Base-by-base conservation (phyloP, 2,329 filamentous ascomycete species). In the Fonsecaea monophora region DNA sequence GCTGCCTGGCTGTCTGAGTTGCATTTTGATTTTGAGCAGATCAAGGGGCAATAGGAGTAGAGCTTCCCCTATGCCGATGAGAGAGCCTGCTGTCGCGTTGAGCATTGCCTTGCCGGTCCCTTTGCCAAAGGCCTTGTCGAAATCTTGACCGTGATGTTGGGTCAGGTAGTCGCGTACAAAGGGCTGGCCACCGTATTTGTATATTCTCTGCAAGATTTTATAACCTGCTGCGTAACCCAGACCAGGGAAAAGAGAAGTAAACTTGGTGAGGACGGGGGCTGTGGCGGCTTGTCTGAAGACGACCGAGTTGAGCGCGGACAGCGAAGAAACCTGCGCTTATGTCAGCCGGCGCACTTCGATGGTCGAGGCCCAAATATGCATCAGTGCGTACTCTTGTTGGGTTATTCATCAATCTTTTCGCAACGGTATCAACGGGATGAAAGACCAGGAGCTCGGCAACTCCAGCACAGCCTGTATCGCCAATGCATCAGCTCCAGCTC, bases 391-490 rank as follows among this genome's bases (percentile, higher is more conserved):
- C 87, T 82, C 85, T 92, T 77, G 88, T 88, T 79, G 96, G 90
- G 82, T 99, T 97, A 88, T 93, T 97, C 95, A 99, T 99, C 81
- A 99, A 88, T 74, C 95, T 92, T 86, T 99, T 99, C 71, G 95
- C 94, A 76, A 96, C 97, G 59, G 95, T 99, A 82, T 99, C 95
- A 79, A 99, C 92, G 71, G 92, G 92, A 78, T 96, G 92, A 85
- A 97, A 97, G 79, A 97, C 88, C 76, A 92, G 88, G 76, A 97
- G 85, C 82, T 97, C 94, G 75, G 94, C 90, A 79, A 97, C 94
- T 84, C 94, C 94, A 77, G 94, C 93, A 77, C 89, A 92, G 77
- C 94, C 94, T 97, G 74, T 59, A 62, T 60, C 38, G 56, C 40
- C 57, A 72, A 61, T 72, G 68, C 59, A 65, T 65, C 54, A 55